Conservation (phyloP, 2,329 filamentous ascomycete species). For the Phaeosphaeria sp. region DNA sequence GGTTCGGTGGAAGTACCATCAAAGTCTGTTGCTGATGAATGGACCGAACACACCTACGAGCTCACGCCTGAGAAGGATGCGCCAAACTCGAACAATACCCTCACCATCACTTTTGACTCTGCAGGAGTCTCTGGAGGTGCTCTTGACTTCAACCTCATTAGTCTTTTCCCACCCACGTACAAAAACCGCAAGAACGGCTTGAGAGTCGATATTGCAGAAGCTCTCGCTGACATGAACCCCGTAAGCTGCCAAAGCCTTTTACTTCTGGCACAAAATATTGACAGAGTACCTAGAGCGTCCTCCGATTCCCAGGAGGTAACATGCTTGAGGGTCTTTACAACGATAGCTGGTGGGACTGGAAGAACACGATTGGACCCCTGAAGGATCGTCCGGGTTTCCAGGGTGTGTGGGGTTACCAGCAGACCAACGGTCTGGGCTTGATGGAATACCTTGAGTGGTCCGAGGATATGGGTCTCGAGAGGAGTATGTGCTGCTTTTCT, state of each 20-base stretch:
- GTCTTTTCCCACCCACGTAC: slow-evolving; percentile 62
- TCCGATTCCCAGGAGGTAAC: slow-evolving; percentile 61
- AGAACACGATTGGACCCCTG: slow-evolving; percentile 58
- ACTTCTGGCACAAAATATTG: neutral
- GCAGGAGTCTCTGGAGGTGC: slow-evolving; percentile 33
- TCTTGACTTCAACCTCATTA: slow-evolving; percentile 58
- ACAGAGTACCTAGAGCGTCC: slow-evolving; percentile 42
- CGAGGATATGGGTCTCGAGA: slow-evolving; percentile 54
- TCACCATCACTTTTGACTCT: slow-evolving; percentile 58
- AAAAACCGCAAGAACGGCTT: slow-evolving; percentile 60
- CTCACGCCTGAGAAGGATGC: slow-evolving; percentile 44
- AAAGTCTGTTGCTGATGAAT: slow-evolving; percentile 43
- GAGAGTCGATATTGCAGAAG: slow-evolving; percentile 57
- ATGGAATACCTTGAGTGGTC: slow-evolving; percentile 58
- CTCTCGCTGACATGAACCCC: slow-evolving; percentile 51
- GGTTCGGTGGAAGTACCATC: slow-evolving; percentile 39
- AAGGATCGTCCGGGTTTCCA: slow-evolving; percentile 55
- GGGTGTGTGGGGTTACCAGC: slow-evolving; percentile 55
- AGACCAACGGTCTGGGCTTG: slow-evolving; percentile 54
- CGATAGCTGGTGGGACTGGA: slow-evolving; percentile 51
- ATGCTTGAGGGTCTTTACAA: slow-evolving; percentile 48
- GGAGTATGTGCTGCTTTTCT: slow-evolving; percentile 20
- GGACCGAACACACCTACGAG: slow-evolving; percentile 52
- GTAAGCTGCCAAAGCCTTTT: slow-evolving; percentile 12
- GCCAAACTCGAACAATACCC: slow-evolving; percentile 59